Evolutionary conservation across 75 land plant species (phyloP).

Genomic region (Cryptomeria japonica): DNA sequence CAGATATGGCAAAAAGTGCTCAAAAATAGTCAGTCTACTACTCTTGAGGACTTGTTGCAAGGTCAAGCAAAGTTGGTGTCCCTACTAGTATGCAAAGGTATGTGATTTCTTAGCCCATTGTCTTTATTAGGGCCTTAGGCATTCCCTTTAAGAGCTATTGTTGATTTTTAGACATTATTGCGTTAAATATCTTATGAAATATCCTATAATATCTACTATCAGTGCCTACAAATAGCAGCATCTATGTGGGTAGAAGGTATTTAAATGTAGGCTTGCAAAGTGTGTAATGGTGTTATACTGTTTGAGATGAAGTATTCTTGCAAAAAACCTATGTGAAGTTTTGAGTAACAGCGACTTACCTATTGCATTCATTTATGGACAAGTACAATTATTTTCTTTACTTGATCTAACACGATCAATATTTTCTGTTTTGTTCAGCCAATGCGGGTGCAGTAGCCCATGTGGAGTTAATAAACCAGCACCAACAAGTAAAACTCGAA

Average conservation of each 20-base stretch:
- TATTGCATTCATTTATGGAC: background rate
- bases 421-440: background rate
- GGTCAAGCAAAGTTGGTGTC: slow-evolving; percentile 52
- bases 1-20: slow-evolving; percentile 51
- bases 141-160: background rate
- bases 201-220: background rate
- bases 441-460: slow-evolving; percentile 17
- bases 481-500: slow-evolving; percentile 13
- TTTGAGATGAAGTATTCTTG: background rate
- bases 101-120: background rate
- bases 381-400: background rate
- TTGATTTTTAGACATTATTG: background rate
- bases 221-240: background rate
- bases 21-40: slow-evolving; percentile 34
- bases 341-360: background rate
- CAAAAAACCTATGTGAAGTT: background rate
- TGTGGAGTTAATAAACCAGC: slow-evolving; percentile 16
- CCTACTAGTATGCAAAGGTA: slow-evolving; percentile 43
- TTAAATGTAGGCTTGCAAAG: background rate
- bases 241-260: background rate
- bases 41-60: slow-evolving; percentile 44
- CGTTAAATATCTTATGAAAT: background rate
- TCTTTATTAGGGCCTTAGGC: background rate
- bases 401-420: background rate
- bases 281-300: background rate